Evolutionary conservation across 2,329 filamentous ascomycete species (phyloP).

Genomic region (Fusarium subglutinans): DNA sequence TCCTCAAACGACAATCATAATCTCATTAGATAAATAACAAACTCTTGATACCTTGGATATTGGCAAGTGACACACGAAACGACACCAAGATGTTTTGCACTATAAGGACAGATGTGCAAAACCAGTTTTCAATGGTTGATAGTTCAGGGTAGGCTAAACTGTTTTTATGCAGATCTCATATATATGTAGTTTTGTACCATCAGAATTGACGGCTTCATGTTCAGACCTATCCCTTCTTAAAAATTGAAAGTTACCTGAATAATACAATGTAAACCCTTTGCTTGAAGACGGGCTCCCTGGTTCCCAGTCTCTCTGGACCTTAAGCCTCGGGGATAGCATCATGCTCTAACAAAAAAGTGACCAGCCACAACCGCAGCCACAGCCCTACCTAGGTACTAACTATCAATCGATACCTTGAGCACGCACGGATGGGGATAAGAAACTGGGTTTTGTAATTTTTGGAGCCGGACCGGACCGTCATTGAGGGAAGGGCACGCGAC

Average conservation of each 20-base stretch:
- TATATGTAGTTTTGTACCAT: background rate
- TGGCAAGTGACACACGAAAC: too few species aligned
- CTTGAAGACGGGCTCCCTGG: background rate
- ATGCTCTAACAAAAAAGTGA: background rate
- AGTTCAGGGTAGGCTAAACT: background rate
- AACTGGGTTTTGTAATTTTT: background rate
- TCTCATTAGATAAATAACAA: background rate
- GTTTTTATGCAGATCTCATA: background rate
- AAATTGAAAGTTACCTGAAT: background rate
- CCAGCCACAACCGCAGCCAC: slow-evolving; percentile 16
- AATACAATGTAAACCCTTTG: background rate
- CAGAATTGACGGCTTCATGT: background rate
- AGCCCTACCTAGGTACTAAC: background rate
- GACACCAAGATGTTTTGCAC: too few species aligned
- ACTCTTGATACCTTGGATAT: too few species aligned
- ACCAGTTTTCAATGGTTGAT: background rate
- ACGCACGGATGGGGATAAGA: slow-evolving; percentile 15
- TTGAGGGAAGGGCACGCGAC: slow-evolving; percentile 23
- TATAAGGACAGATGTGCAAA: background rate
- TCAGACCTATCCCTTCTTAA: background rate
- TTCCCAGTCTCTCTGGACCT: too few species aligned
- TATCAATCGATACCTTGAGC: background rate
- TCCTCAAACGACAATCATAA: background rate
- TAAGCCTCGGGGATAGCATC: background rate
- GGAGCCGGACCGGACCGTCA: slow-evolving; percentile 28